Conservation (phyloP, 768 basidiomycete species). For the Candolleomyces aberdarensis region DNA sequence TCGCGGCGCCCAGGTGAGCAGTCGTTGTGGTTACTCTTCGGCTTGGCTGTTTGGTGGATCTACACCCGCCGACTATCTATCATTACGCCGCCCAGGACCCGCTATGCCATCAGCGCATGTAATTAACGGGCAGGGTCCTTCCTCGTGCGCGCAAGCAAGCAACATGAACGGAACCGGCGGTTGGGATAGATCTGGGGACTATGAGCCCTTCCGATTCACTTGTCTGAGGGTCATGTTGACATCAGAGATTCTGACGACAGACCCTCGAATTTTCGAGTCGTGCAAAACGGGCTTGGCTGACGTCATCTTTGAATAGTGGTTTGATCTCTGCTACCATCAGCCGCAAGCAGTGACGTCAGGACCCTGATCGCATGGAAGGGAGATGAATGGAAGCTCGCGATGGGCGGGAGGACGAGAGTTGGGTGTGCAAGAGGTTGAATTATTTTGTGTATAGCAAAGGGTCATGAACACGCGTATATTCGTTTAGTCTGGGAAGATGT, state of each 20-base stretch:
- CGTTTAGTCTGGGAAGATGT: neutral
- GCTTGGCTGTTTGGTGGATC: neutral
- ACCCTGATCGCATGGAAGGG: neutral
- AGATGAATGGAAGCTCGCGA: neutral
- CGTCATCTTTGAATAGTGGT: constrained; percentile 34
- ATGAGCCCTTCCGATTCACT: no score
- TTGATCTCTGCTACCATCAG: constrained; percentile 61
- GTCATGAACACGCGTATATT: neutral
- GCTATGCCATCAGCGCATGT: neutral
- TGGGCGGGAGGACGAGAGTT: neutral
- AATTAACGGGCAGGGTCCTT: neutral
- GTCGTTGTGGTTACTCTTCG: constrained; percentile 13
- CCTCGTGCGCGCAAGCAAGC: neutral
- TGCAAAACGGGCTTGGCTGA: constrained; percentile 5
- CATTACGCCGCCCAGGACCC: neutral
- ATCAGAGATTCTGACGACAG: neutral
- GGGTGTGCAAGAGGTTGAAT: no score
- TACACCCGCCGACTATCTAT: neutral
- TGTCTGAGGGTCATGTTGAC: neutral
- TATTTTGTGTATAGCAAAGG: no score
- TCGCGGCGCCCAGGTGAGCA: constrained; percentile 80
- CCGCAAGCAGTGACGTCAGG: constrained; percentile 32
- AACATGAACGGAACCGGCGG: neutral
- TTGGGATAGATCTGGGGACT: neutral
- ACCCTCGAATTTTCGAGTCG: neutral